Conservation (phyloP, 75 land plant species). For the Chamaecyparis obtusa region DNA sequence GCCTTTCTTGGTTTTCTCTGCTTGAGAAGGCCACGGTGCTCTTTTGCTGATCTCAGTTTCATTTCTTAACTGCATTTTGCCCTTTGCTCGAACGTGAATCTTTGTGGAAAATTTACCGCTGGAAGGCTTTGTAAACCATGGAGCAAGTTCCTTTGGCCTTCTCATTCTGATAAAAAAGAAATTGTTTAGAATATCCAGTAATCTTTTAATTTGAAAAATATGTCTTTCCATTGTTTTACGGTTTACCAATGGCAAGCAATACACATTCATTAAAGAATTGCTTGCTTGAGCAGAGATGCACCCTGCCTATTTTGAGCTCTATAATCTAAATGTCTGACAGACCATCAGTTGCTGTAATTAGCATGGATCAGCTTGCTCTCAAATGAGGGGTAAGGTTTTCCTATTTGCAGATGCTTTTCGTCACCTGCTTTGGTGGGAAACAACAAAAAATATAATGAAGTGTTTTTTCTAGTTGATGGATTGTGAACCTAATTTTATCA, state of each 20-base stretch:
- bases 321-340: not conserved
- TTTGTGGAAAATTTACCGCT: not conserved
- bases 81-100: not conserved
- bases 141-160: not conserved
- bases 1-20: conserved; percentile 1
- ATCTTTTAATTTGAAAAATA: conserved; percentile 9
- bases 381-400: not conserved
- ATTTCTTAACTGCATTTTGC: not conserved
- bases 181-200: not conserved
- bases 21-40: not conserved
- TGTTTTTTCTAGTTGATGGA: not conserved
- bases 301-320: not conserved
- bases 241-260: not conserved
- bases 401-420: not conserved
- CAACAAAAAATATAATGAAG: not conserved
- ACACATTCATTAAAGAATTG: conserved; percentile 6
- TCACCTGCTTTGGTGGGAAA: conserved; percentile 1
- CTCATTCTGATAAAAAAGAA: not conserved
- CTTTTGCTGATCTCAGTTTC: conserved; percentile 2
- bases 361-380: not conserved
- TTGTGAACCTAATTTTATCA: not conserved
- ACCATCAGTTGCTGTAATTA: not conserved
- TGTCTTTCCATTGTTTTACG: conserved; percentile 6
- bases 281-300: not conserved
- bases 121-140: conserved; percentile 12